A percentile compares a stretch with the other conserved stretches of the same genome.
phyloP scores from a whole-genome alignment of 805 yeast genomes.

The Kazachstania martiniae region DNA sequence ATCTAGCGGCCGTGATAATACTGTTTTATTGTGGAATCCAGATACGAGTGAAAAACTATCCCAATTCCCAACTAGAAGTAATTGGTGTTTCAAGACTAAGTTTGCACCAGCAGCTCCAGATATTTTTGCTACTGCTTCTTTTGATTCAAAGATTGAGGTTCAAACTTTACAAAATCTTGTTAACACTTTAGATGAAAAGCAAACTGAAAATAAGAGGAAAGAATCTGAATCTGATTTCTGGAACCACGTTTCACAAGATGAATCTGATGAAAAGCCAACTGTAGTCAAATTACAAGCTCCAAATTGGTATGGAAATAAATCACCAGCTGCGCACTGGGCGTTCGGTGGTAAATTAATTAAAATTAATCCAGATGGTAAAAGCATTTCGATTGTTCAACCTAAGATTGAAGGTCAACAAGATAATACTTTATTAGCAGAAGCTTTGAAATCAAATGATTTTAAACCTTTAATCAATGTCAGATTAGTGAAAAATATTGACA shows the following conservation, averaged over 20 bases:
- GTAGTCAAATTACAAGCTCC: constrained; percentile 69
- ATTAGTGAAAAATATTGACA: constrained; percentile 31
- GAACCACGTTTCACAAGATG: constrained; percentile 61
- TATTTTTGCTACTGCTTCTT: constrained; percentile 76
- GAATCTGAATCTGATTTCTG: constrained; percentile 69
- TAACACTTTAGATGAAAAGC: constrained; percentile 20
- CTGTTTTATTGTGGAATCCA: constrained; percentile 88
- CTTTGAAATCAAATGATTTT: constrained; percentile 47
- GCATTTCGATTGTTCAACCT: constrained; percentile 30
- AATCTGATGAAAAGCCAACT: constrained; percentile 63
- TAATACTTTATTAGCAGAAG: constrained; percentile 38
- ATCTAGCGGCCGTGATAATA: constrained; percentile 88
- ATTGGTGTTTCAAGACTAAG: constrained; percentile 84
- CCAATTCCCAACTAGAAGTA: constrained; percentile 82
- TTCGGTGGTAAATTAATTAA: constrained; percentile 84
- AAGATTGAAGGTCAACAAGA: constrained; percentile 30
- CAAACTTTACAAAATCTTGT: constrained; percentile 73
- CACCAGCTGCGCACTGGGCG: constrained; percentile 65
- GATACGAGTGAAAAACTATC: constrained; percentile 59
- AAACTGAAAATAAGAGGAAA: constrained; percentile 21
- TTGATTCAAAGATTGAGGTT: constrained; percentile 70
- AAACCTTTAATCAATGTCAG: constrained; percentile 45
- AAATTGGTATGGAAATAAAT: constrained; percentile 68
- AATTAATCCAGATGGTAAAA: constrained; percentile 34
- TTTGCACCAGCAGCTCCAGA: constrained; percentile 89